Evolutionary conservation across 768 basidiomycete species (phyloP).

Genomic region (Amanita thiersii): DNA sequence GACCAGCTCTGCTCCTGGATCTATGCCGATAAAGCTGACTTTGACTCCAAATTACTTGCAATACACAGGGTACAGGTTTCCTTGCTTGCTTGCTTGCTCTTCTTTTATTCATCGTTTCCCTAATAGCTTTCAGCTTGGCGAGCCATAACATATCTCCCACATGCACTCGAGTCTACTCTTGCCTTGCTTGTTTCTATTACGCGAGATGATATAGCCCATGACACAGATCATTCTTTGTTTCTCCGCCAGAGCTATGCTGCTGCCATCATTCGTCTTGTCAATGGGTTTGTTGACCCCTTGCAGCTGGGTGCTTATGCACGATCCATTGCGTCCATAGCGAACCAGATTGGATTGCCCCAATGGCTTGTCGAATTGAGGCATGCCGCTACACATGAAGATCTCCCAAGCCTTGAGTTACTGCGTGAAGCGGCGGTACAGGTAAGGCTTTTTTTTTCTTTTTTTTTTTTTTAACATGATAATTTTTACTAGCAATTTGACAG

Average conservation of each 20-base stretch:
- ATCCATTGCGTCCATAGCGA: constrained; percentile 83
- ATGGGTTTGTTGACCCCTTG: constrained; percentile 90
- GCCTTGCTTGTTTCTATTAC: constrained; percentile 52
- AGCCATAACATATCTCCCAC: constrained; percentile 66
- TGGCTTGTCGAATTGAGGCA: constrained; percentile 93
- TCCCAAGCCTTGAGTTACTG: constrained; percentile 77
- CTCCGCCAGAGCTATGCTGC: constrained; percentile 75
- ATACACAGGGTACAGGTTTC: constrained; percentile 63
- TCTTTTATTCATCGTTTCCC: constrained; percentile 7
- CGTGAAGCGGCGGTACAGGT: constrained; percentile 73
- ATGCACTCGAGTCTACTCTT: constrained; percentile 69
- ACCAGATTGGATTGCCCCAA: constrained; percentile 74
- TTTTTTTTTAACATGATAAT: constrained; percentile 1
- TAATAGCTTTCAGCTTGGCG: constrained; percentile 81
- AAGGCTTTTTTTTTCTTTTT: constrained; percentile 5
- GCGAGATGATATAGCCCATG: constrained; percentile 34
- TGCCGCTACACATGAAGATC: constrained; percentile 92
- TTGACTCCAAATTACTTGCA: constrained; percentile 46
- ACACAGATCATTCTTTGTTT: constrained; percentile 29
- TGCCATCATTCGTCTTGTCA: constrained; percentile 83
- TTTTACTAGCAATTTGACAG: constrained; percentile 26
- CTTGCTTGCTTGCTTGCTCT: constrained; percentile 15
- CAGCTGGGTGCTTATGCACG: constrained; percentile 86
- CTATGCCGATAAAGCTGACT: constrained; percentile 54
- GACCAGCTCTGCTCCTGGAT: constrained; percentile 74